A percentile compares a stretch with the other conserved stretches of the same genome.
These are phyloP conservation scores for Leccinum aurantiacum DNA, from an alignment of 768 basidiomycete genomes.

Conservation along the genomic window DNA sequence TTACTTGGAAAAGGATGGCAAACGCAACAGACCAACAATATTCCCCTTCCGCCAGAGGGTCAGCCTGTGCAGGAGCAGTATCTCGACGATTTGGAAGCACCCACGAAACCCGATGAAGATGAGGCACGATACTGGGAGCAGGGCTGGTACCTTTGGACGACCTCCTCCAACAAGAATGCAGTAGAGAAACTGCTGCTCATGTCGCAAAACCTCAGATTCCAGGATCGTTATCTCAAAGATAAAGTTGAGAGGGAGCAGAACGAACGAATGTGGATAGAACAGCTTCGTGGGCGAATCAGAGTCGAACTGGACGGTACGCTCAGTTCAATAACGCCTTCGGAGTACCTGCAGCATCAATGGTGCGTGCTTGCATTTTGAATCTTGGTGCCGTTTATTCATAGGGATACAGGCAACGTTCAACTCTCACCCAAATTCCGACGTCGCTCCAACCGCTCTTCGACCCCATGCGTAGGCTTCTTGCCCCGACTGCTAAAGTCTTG, in stretches of 20 bases:
- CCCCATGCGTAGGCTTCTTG: conserved; percentile 53
- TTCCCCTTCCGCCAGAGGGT: conserved; percentile 67
- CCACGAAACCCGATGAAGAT: conserved; percentile 30
- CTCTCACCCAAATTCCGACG: conserved; percentile 60
- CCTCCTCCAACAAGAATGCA: conserved; percentile 49
- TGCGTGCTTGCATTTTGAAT: conserved; percentile 30
- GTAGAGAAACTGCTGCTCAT: conserved; percentile 60
- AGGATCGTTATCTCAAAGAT: conserved; percentile 37
- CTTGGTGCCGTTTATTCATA: not conserved
- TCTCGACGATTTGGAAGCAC: conserved; percentile 12
- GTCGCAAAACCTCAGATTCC: conserved; percentile 51
- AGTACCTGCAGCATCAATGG: conserved; percentile 36
- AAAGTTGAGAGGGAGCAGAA: conserved; percentile 48
- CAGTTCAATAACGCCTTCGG: conserved; percentile 25
- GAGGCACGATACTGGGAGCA: conserved; percentile 63
- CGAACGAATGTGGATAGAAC: conserved; percentile 42
- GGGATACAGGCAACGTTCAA: conserved; percentile 44
- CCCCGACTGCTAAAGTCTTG: conserved; percentile 54
- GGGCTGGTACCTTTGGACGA: conserved; percentile 76
- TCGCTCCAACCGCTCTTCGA: conserved; percentile 53
- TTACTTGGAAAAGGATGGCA: conserved; percentile 37
- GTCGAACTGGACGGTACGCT: conserved; percentile 30
- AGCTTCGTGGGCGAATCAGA: conserved; percentile 22
- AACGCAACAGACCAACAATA: conserved; percentile 48
- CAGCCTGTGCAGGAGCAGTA: conserved; percentile 40